These are phyloP conservation scores for Cyphellophora attinorum DNA, from an alignment of 2,329 filamentous ascomycete genomes.

Conservation along the genomic window DNA sequence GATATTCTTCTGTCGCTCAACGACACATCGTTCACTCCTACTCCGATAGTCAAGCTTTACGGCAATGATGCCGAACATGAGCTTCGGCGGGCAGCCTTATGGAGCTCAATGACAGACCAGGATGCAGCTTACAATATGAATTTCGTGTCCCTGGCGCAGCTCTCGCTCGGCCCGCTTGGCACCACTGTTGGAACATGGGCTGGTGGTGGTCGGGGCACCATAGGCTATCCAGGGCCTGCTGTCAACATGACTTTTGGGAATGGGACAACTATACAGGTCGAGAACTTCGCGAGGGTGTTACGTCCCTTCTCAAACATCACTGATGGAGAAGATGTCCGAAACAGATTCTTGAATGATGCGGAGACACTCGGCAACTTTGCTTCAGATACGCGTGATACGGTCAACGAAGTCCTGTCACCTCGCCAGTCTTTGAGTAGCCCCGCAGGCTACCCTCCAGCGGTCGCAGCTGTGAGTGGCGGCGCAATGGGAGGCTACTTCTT, in stretches of 20 bases:
- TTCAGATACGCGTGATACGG: slow-evolving; percentile 1
- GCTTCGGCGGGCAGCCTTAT: slow-evolving; percentile 17
- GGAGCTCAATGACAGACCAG: slow-evolving; percentile 16
- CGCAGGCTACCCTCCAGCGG: slow-evolving; percentile 28
- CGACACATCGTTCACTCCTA: slow-evolving; percentile 12
- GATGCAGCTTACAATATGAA: slow-evolving; percentile 25
- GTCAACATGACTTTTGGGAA: slow-evolving; percentile 24
- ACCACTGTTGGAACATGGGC: slow-evolving; percentile 3
- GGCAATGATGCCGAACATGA: slow-evolving; percentile 21
- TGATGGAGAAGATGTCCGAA: slow-evolving; percentile 30
- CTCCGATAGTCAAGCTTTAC: slow-evolving; percentile 22
- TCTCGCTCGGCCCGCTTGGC: slow-evolving; percentile 1
- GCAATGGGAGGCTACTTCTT: slow-evolving; percentile 38
- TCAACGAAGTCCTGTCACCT: slow-evolving; percentile 2
- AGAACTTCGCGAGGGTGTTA: slow-evolving; percentile 19
- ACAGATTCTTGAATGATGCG: slow-evolving; percentile 21
- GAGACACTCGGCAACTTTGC: slow-evolving; percentile 1
- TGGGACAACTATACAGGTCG: slow-evolving; percentile 19
- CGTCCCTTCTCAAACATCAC: slow-evolving; percentile 26
- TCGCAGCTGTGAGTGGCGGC: slow-evolving; percentile 24
- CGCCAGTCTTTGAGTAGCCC: neutral
- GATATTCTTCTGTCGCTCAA: neutral
- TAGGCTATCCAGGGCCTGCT: slow-evolving; percentile 19
- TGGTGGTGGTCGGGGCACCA: slow-evolving; percentile 7
- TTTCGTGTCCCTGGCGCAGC: slow-evolving; percentile 16